Base-by-base conservation (phyloP, 179 eudicot species). In the Beta corolliflora region DNA sequence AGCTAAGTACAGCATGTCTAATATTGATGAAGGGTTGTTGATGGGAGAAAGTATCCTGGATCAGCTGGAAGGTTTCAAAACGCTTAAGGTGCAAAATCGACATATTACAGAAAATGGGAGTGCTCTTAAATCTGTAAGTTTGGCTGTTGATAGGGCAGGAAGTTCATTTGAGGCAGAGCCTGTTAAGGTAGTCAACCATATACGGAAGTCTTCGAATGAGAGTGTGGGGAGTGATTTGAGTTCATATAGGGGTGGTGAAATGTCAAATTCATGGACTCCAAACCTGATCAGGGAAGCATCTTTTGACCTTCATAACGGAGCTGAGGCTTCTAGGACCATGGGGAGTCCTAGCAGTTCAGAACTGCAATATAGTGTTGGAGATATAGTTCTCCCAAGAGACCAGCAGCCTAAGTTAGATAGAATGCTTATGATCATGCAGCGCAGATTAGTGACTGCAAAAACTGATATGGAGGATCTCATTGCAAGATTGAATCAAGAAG, bases 381-480 rank as follows among this genome's bases (percentile, higher is more conserved):
- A 86, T 73, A 66, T 93, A 73, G 85, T 90, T 80, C 90, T 95
- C 82, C 98, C 93, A 60, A 80, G 83, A 80, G 94, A 89, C 82
- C 93, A 92, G 79, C 97, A 88, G 58, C 89, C 89, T 70, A 95
- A 86, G 77, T 68, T 95, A 89, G 93, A 91, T 81, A 87, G 88
- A 85, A 84, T 88, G 85, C 93, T 93, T 76, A 83, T 78, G 82
- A 88, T 79, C 73, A 88, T 92, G 95, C 97, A 93, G 82, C 91
- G 96, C 71, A 90, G 95, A 81, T 81, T 95, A 70, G 88, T 85
- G 78, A 91, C 98, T 58, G 94, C 97, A 21, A 95, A 88, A 86
- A 92, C 97, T 29, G 98, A 95, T 81, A 89, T 93, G 91, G 98
- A 95, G 87, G 97, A 92, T 83, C 91, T 95, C 84, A 86, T 92